A percentile compares a stretch with the other conserved stretches of the same genome.
Evolutionary conservation across 495 filamentous ascomycete species (phyloP).

Genomic region (Daldinia bambusicola): DNA sequence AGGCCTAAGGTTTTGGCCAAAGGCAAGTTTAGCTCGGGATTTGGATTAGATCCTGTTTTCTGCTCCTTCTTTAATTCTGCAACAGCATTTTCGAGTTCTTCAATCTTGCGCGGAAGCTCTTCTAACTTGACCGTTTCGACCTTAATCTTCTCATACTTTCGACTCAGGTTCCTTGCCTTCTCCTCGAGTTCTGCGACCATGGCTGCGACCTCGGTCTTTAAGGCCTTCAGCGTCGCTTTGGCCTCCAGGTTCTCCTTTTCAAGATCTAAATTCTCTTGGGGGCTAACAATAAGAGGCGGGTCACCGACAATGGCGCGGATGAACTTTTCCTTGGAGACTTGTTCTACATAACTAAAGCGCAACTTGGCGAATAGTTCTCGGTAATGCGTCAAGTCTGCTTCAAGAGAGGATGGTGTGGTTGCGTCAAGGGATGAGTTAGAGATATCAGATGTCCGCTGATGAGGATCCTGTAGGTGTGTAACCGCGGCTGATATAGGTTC

Average conservation of each 20-base stretch:
- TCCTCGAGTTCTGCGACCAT: slow-evolving; percentile 78
- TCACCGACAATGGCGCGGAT: slow-evolving; percentile 83
- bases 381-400: slow-evolving; percentile 89
- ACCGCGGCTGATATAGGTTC: slow-evolving; percentile 71
- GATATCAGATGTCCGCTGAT: slow-evolving; percentile 72
- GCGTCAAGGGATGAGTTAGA: slow-evolving; percentile 72
- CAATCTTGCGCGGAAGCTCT: slow-evolving; percentile 71
- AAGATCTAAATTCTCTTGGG: slow-evolving; percentile 82
- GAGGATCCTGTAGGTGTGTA: slow-evolving; percentile 51
- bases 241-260: slow-evolving; percentile 74
- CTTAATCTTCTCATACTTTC: slow-evolving; percentile 69
- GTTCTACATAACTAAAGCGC: slow-evolving; percentile 90
- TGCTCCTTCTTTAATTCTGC: slow-evolving; percentile 59
- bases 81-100: slow-evolving; percentile 69
- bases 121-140: slow-evolving; percentile 67
- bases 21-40: slow-evolving; percentile 62
- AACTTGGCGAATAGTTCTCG: slow-evolving; percentile 95
- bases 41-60: slow-evolving; percentile 43
- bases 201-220: slow-evolving; percentile 81
- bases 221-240: slow-evolving; percentile 78
- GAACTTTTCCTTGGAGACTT: slow-evolving; percentile 83
- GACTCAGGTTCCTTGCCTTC: slow-evolving; percentile 68
- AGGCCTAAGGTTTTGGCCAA: slow-evolving; percentile 67
- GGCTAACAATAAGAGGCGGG: slow-evolving; percentile 82
- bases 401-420: slow-evolving; percentile 77